Evolutionary conservation across 371 early-diverging fungal genomes (phyloP), one percentile per base, ranked within the genome.

Genomic region (Parasitella parasitica): DNA sequence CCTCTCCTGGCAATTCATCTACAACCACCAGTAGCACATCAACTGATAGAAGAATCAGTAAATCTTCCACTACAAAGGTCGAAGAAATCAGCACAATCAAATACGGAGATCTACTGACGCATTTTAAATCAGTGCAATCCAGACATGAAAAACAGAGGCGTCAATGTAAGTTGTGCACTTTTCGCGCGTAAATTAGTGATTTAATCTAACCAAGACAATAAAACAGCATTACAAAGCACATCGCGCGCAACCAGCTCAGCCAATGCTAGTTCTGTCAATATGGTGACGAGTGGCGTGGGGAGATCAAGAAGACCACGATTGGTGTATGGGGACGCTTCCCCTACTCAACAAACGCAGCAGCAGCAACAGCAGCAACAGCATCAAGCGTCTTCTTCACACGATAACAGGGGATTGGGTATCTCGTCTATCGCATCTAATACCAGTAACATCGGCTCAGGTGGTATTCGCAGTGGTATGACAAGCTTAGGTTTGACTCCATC

Each of bases 101-200:
- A 55, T 86, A 81, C 28, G 71, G 73, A 15, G 86, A 86, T n/a
- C 72, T 88, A 4, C 61, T 88, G 30, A 62, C 75, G 2, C 86
- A 89, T 57, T 89, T 89, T 58, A 76, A 84, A 35, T 59, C 69
- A 3, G 85, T 86, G 2, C 89, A 89, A 53, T 55, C 73, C 1
- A 73, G 78, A 27, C 87, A 89, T 62, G 87, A 87, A 62, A 82
- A 78, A 24, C 74, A 77, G 9, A 73, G 85, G 18, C 70, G 70
- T 48, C 73, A 76, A 67, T 66, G 80, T 76, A 70, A 52, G 54
- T 36, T 28, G 16, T 26, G 3, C n/a, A 16, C 9, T 9, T 8
- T 22, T 26, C 24, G 0, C 24, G 2, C 2, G 37, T 38, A n/a
- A n/a, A n/a, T n/a, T n/a, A n/a, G n/a, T n/a, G n/a, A n/a, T n/a